Conservation (phyloP, 2,329 filamentous ascomycete genomes). For the Bisporella sp. region DNA sequence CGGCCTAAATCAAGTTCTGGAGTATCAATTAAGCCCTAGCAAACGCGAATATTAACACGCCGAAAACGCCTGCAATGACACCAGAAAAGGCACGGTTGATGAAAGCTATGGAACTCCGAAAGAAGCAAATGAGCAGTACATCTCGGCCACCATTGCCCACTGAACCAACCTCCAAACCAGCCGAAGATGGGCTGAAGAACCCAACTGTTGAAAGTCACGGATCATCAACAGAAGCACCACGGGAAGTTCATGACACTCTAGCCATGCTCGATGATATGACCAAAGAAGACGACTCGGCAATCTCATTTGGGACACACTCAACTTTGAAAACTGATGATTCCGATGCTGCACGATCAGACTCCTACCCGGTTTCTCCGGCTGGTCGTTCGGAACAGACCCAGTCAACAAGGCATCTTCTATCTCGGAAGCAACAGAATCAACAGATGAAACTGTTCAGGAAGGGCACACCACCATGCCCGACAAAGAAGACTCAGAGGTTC, state of each 20-base stretch:
- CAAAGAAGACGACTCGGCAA: conserved; percentile 42
- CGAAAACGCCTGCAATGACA: conserved; percentile 50
- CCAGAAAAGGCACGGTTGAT: conserved; percentile 88
- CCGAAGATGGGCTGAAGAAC: conserved; percentile 1
- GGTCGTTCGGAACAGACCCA: conserved; percentile 48
- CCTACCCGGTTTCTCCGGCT: conserved; percentile 49
- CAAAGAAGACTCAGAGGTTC: no score
- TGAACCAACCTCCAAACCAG: conserved; percentile 1
- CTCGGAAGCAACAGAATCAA: conserved; percentile 56
- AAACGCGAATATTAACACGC: conserved; percentile 19
- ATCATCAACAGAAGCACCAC: conserved; percentile 9
- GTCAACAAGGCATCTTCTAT: conserved; percentile 59
- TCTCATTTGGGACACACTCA: conserved; percentile 42
- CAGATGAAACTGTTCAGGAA: conserved; percentile 48
- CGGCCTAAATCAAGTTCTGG: conserved; percentile 27
- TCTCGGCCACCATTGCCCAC: conserved; percentile 2
- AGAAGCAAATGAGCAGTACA: conserved; percentile 58
- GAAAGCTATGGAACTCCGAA: conserved; percentile 87
- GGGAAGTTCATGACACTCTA: conserved; percentile 19
- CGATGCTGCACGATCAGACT: conserved; percentile 41
- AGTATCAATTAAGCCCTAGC: conserved; percentile 15
- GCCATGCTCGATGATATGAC: conserved; percentile 27
- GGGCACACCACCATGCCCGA: neutral
- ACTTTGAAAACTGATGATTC: conserved; percentile 29
- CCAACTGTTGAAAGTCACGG: conserved; percentile 4